Conservation (phyloP, 2,329 filamentous ascomycete genomes). For the Aspergillus alliaceus region DNA sequence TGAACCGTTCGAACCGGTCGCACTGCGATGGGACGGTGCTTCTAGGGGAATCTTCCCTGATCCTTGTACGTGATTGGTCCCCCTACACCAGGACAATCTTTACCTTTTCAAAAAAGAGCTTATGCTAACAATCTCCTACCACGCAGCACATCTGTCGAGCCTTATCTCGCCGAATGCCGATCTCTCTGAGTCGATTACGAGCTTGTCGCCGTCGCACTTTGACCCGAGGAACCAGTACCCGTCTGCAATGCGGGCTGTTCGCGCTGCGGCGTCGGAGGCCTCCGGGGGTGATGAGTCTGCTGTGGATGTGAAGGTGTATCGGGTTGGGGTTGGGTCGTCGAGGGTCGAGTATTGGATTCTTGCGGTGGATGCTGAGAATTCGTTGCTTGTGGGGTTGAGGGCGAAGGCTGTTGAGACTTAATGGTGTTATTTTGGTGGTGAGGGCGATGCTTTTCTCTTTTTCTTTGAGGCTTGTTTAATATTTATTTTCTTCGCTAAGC, state of each 20-base stretch:
- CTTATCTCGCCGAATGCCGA: slow-evolving; percentile 53
- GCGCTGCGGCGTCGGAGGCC: slow-evolving; percentile 25
- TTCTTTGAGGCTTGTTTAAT: too few relatives aligned
- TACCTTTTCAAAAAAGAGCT: too few relatives aligned
- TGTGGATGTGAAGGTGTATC: slow-evolving; percentile 72
- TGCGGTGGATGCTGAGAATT: slow-evolving; percentile 58
- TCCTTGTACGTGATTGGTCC: slow-evolving; percentile 29
- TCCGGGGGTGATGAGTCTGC: slow-evolving; percentile 29
- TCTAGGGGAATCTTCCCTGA: slow-evolving; percentile 35
- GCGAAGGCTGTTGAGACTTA: slow-evolving; percentile 73
- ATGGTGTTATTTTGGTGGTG: neutral
- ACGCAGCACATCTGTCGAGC: slow-evolving; percentile 66
- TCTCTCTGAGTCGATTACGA: slow-evolving; percentile 51
- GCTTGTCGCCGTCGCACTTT: slow-evolving; percentile 69
- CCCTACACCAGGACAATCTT: neutral
- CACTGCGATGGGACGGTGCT: slow-evolving; percentile 56
- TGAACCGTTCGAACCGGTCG: slow-evolving; percentile 79
- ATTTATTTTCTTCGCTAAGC: too few relatives aligned
- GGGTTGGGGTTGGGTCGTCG: slow-evolving; percentile 62
- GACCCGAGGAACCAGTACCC: slow-evolving; percentile 70
- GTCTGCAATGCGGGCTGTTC: slow-evolving; percentile 54
- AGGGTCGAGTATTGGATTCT: slow-evolving; percentile 80
- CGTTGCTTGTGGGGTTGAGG: slow-evolving; percentile 73
- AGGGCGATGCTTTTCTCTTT: neutral
- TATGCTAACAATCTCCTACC: neutral